Conservation (phyloP, 1,284 basidiomycete species). For the Wolfiporia cocos region DNA sequence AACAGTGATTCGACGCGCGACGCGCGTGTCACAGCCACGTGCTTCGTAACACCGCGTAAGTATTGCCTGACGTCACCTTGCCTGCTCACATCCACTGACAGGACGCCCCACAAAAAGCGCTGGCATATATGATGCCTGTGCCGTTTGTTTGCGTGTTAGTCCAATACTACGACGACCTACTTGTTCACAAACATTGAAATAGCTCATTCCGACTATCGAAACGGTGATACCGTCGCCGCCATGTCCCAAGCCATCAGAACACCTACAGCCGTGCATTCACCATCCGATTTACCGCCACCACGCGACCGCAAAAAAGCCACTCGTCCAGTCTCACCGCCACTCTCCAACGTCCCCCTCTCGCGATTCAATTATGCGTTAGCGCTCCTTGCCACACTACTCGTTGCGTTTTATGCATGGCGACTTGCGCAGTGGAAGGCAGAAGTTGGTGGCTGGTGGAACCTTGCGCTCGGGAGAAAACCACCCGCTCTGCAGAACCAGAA, state of each 20-base stretch:
- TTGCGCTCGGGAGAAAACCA: conserved; percentile 36
- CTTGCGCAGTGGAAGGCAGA: conserved; percentile 44
- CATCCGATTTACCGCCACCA: conserved; percentile 26
- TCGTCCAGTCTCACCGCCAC: conserved; percentile 28
- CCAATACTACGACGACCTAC: too few relatives aligned
- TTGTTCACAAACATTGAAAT: too few relatives aligned
- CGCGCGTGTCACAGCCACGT: too few relatives aligned
- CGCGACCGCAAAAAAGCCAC: conserved; percentile 25
- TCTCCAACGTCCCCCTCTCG: conserved; percentile 24
- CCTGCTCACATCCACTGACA: too few relatives aligned
- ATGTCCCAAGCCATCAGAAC: conserved; percentile 17
- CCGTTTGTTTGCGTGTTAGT: too few relatives aligned
- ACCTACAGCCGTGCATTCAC: conserved; percentile 13
- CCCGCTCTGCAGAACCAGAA: conserved; percentile 17
- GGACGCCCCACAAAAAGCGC: too few relatives aligned
- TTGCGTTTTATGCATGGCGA: conserved; percentile 45
- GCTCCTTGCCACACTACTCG: conserved; percentile 35
- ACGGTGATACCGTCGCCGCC: too few relatives aligned
- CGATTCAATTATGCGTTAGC: conserved; percentile 46
- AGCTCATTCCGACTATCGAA: too few relatives aligned
- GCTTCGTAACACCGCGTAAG: too few relatives aligned
- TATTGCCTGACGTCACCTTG: too few relatives aligned
- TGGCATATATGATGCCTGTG: too few relatives aligned
- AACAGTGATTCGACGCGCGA: too few relatives aligned
- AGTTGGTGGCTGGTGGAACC: conserved; percentile 56